phyloP scores from a whole-genome alignment of 2,329 filamentous ascomycete genomes.

The Epichloe glyceriae region DNA sequence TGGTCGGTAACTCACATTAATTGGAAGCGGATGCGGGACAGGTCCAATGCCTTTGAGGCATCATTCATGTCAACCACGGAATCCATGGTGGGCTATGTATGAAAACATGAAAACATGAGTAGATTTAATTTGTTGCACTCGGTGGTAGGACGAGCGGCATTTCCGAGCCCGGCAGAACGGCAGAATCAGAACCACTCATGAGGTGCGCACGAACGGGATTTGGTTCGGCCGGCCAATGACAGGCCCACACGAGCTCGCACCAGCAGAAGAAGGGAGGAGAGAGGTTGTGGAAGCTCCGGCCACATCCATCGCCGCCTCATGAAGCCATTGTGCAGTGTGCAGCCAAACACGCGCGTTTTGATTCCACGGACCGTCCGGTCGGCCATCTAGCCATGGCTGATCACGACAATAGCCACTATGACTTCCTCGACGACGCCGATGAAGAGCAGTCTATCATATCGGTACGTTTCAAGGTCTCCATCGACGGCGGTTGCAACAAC shows the following conservation, averaged over 20 bases:
- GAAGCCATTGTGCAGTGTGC: slow-evolving; percentile 5
- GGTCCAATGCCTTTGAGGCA: slow-evolving; percentile 71
- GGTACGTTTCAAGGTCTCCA: slow-evolving; percentile 12
- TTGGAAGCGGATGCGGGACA: slow-evolving; percentile 85
- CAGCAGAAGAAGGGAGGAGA: background rate
- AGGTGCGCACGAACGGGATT: no score
- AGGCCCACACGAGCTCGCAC: no score
- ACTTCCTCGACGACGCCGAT: slow-evolving; percentile 32
- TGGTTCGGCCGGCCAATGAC: background rate
- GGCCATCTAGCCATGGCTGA: slow-evolving; percentile 25
- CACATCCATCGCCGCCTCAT: slow-evolving; percentile 5
- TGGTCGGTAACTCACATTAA: slow-evolving; percentile 52
- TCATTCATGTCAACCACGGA: slow-evolving; percentile 79
- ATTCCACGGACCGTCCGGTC: background rate
- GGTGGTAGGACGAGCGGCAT: background rate
- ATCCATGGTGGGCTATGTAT: slow-evolving; percentile 53
- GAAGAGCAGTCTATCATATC: slow-evolving; percentile 36
- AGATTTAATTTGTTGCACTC: background rate
- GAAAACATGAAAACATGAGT: no score
- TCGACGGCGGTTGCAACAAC: background rate
- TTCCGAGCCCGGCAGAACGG: background rate
- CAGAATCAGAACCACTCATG: background rate
- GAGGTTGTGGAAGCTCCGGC: background rate
- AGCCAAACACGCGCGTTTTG: background rate
- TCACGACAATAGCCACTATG: slow-evolving; percentile 28